A percentile compares a stretch with the other conserved stretches of the same genome.
Conservation (phyloP, 352 stramenopile species). For the Globisporangium uncinulatum region DNA sequence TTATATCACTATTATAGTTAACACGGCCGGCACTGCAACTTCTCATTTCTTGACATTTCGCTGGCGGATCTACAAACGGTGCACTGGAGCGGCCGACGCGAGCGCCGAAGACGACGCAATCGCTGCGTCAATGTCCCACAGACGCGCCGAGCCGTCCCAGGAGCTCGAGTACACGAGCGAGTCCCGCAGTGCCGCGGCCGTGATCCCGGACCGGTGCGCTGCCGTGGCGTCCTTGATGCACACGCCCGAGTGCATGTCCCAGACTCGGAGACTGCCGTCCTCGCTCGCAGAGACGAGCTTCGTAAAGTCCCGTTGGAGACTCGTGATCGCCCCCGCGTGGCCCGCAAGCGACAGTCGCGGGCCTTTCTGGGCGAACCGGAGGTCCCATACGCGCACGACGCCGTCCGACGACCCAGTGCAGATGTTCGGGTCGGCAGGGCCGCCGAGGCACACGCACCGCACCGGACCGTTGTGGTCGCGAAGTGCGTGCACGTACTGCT, state of each 20-base stretch:
- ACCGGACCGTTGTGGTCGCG: constrained; percentile 61
- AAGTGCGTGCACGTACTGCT: constrained; percentile 47
- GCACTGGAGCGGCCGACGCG: too few relatives aligned
- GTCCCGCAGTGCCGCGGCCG: constrained; percentile 53
- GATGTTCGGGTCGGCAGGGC: constrained; percentile 69
- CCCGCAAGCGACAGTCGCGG: constrained; percentile 52
- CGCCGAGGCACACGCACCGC: constrained; percentile 62
- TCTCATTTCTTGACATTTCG: not conserved
- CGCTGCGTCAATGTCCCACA: constrained; percentile 54
- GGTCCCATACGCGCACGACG: constrained; percentile 75
- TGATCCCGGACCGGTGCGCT: constrained; percentile 59
- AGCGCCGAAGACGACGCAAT: not conserved
- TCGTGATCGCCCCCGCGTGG: constrained; percentile 48
- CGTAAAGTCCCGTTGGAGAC: constrained; percentile 75
- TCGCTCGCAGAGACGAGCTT: constrained; percentile 74
- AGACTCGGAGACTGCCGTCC: constrained; percentile 64
- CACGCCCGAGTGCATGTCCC: constrained; percentile 75
- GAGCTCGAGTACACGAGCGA: constrained; percentile 63
- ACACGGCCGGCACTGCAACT: not conserved
- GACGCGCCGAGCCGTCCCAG: constrained; percentile 65
- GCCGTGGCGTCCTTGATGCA: constrained; percentile 44
- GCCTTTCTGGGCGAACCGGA: constrained; percentile 66
- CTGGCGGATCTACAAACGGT: not conserved
- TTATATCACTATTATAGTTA: not conserved
- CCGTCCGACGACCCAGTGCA: constrained; percentile 71